Evolutionary conservation across 1,139 yeast species (phyloP), one percentile per base, ranked within the genome.

Genomic region (Diutina ranongensis): DNA sequence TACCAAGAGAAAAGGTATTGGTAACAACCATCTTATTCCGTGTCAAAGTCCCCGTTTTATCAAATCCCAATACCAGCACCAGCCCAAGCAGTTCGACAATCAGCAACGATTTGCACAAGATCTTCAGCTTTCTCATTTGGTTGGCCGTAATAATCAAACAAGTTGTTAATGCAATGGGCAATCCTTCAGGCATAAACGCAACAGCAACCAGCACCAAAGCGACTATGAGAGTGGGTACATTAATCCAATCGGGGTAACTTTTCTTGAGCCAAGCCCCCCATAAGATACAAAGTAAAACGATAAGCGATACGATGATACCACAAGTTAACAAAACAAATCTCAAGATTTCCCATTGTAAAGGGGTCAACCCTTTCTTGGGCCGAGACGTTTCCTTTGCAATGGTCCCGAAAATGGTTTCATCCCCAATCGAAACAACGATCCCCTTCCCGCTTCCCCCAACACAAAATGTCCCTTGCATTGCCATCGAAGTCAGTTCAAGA

Each of bases 251-350:
- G n/a, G 63, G 66, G 45, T 62, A 57, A 9, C 46, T 47, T 22
- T 55, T 50, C 38, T 58, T 57, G 18, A 64, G 50, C 65, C 72
- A 73, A n/a, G 68, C 68, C 46, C 64, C 76, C 78, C 78, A 74
- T 15, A 71, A 54, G 40, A 71, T 59, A 49, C 52, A 41, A 10
- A 62, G 51, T 19, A 63, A 46, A 4, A 64, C 54, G 13, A 58
- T 54, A 48, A 64, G 55, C 12, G 47, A 18, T 4, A 63, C 45
- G 46, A 64, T 62, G 12, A 63, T 52, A 2, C 45, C 22, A 4
- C 55, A 52, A 10, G 59, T 55, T 25, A 61, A 52, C 3, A 51
- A 48, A 19, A 64, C 64, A 48, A 64, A 63, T 42, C 64, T 51
- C 28, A 63, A 52, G 22, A 64, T 55, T 51, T 64, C 68, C 47